Evolutionary conservation across 371 early-diverging fungal species (phyloP).

Genomic region (Mucor piriformis): DNA sequence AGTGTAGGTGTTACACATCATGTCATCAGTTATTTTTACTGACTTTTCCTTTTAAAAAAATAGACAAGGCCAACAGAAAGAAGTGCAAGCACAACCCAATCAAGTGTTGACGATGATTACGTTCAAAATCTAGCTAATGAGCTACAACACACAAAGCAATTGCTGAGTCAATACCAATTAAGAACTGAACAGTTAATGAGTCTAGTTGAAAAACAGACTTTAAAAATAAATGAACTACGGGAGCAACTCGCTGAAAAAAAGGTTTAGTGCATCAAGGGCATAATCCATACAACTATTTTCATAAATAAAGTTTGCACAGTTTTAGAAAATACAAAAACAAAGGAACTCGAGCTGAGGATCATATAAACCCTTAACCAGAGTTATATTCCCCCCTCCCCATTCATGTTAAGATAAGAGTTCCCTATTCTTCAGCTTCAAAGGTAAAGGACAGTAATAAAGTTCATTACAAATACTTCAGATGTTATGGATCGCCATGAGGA

Average conservation of each 20-base stretch:
- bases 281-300: background rate
- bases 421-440: no score
- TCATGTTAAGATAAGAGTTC: no score
- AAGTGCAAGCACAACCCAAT: conserved; percentile 6
- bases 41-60: background rate
- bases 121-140: conserved; percentile 27
- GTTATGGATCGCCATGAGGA: no score
- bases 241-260: conserved; percentile 17
- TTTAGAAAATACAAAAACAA: no score
- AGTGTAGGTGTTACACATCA: conserved; percentile 8
- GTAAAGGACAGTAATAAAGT: no score
- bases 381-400: no score
- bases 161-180: conserved; percentile 26
- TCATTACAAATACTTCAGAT: no score
- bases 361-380: no score
- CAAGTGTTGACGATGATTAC: conserved; percentile 20
- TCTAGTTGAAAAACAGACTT: conserved; percentile 29
- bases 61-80: conserved; percentile 6
- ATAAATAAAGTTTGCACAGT: no score
- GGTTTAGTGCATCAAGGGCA: background rate
- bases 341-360: no score
- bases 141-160: conserved; percentile 25
- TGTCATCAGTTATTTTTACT: background rate
- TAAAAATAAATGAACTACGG: conserved; percentile 30
- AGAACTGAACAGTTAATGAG: conserved; percentile 33